Evolutionary conservation across 2,329 filamentous ascomycete genomes (phyloP), one percentile per base, ranked within the genome.

Genomic region (Aspergillus pseudoterreus): DNA sequence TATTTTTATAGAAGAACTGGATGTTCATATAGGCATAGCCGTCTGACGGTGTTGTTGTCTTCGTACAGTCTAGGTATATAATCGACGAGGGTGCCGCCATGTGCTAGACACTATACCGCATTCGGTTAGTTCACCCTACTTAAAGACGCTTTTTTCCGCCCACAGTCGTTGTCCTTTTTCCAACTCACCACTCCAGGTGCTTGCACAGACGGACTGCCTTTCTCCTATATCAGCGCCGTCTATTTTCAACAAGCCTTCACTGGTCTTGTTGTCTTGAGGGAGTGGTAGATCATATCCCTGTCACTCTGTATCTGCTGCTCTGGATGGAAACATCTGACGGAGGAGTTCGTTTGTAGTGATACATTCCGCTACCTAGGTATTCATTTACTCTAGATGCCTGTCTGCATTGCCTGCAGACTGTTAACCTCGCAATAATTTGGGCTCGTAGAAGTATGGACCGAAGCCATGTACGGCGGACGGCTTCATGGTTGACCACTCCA

Each of bases 281-380:
- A 78, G 84, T 81, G 84, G 80, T 70, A 88, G 83, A 88, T 74
- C 61, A 71, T 82, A 72, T 63, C 63, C 49, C 56, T 66, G 71
- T 82, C 86, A 79, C 83, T 85, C 85, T 85, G 87, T 90, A 90
- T 90, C 87, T 90, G 85, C 87, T 88, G 84, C 86, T 85, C 85
- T 88, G 81, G 86, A 90, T 85, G 73, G 63, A 61, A 55, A 67
- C 73, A 76, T 78, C 78, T 90, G 87, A 89, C 82, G 83, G 84
- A 84, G 86, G 84, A 79, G 87, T 86, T 90, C 87, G 87, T 78
- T 88, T 84, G 84, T 67, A 84, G 84, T 81, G 85, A 84, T 82
- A 89, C 85, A 89, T 71, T 67, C 58, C 62, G 59, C 52, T 59
- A 55, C 27, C 27, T 30, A 19, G 17, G 17, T 19, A 30, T 30